These are phyloP conservation scores for Trichoderma sp. DNA, from an alignment of 2,329 filamentous ascomycete species.

Conservation along the genomic window DNA sequence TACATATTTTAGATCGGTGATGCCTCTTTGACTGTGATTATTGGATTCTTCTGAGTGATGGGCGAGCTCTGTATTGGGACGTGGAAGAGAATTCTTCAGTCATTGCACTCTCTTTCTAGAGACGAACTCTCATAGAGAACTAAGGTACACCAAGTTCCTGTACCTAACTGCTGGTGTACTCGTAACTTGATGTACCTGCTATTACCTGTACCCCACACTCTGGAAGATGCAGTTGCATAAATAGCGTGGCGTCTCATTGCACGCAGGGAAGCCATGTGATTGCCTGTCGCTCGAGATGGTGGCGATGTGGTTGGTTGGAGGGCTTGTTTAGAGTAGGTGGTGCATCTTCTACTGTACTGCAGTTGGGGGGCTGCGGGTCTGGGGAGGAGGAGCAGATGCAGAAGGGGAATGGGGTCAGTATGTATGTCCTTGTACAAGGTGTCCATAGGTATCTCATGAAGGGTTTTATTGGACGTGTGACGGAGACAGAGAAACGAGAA, in stretches of 20 bases:
- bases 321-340: neutral
- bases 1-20: too few relatives aligned
- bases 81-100: neutral
- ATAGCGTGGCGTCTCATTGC: constrained; percentile 13
- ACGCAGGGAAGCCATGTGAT: constrained; percentile 22
- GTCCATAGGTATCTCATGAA: too few relatives aligned
- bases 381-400: neutral
- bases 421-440: too few relatives aligned
- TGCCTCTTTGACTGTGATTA: too few relatives aligned
- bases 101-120: too few relatives aligned
- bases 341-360: neutral
- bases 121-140: too few relatives aligned
- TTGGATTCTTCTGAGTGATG: too few relatives aligned
- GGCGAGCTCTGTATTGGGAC: too few relatives aligned
- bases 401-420: too few relatives aligned
- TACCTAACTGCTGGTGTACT: too few relatives aligned
- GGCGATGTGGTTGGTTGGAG: constrained; percentile 13
- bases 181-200: too few relatives aligned
- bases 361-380: constrained; percentile 1
- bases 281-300: neutral
- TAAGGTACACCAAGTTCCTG: too few relatives aligned
- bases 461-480: neutral
- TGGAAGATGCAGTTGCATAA: neutral
- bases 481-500: neutral
- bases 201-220: neutral